These are phyloP conservation scores for Pyrenophora seminiperda DNA, from an alignment of 2,329 filamentous ascomycete species.

Conservation along the genomic window DNA sequence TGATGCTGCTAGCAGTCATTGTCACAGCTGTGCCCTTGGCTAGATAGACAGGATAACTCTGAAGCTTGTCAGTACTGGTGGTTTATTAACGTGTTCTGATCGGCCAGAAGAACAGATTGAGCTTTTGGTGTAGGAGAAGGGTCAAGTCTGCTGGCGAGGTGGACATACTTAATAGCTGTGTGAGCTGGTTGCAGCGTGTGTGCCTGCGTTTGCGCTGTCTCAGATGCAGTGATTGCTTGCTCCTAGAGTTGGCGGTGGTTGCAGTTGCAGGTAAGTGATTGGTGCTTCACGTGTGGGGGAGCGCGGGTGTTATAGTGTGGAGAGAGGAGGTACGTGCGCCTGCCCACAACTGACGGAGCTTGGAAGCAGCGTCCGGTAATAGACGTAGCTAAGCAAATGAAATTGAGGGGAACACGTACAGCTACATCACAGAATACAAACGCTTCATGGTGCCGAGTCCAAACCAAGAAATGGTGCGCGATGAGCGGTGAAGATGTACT, in stretches of 20 bases:
- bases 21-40: not conserved
- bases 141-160: not conserved
- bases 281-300: constrained; percentile 5
- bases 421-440: not conserved
- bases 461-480: too few species aligned
- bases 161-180: not conserved
- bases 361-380: constrained; percentile 7
- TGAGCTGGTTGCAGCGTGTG: not conserved
- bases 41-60: not conserved
- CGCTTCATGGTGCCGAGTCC: not conserved
- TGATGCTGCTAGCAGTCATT: constrained; percentile 11
- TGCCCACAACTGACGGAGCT: constrained; percentile 8
- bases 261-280: not conserved
- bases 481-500: too few species aligned
- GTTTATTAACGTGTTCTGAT: not conserved
- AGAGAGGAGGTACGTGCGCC: constrained; percentile 18
- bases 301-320: constrained; percentile 6
- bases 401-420: not conserved
- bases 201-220: too few species aligned
- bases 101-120: not conserved
- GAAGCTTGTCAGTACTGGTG: not conserved
- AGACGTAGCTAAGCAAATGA: constrained; percentile 1
- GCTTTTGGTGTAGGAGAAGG: not conserved
- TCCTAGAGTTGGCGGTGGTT: not conserved
- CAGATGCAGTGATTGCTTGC: not conserved